Percentiles rank a stretch among this genome's conserved stretches.
phyloP scores from a whole-genome alignment of 1,284 basidiomycete species.

The Violaceomyces palustris region DNA sequence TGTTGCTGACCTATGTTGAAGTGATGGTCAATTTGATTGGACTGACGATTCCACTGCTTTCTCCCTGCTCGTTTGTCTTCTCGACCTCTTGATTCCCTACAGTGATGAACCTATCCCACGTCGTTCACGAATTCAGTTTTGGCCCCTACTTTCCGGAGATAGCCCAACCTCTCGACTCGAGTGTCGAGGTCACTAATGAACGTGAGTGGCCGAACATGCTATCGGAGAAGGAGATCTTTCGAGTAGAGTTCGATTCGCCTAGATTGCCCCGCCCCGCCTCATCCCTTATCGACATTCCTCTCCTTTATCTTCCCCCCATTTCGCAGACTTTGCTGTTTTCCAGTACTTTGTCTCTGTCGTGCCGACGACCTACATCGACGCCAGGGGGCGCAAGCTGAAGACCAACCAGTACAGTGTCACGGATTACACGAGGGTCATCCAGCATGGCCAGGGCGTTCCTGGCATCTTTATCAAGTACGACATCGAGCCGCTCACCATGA shows the following conservation, averaged over 20 bases:
- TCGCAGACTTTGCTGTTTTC: conserved; percentile 57
- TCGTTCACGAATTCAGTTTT: conserved; percentile 93
- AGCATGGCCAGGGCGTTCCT: conserved; percentile 74
- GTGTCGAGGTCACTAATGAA: conserved; percentile 70
- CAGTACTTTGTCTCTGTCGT: conserved; percentile 94
- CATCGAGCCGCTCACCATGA: conserved; percentile 80
- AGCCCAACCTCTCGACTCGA: conserved; percentile 76
- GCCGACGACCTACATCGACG: conserved; percentile 82
- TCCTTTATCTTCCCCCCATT: not conserved
- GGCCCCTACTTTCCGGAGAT: conserved; percentile 95
- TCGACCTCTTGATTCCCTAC: no score
- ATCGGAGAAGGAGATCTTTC: no score
- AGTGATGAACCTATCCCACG: conserved; percentile 96
- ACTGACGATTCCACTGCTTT: not conserved
- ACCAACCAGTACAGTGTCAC: conserved; percentile 96
- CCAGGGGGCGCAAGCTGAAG: conserved; percentile 60
- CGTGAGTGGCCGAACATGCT: no score
- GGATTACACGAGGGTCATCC: conserved; percentile 74
- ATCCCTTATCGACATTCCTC: no score
- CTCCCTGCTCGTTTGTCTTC: conserved; percentile 1
- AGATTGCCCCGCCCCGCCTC: no score
- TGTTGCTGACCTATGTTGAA: no score
- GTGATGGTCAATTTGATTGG: not conserved
- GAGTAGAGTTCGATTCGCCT: no score
- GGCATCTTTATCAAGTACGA: conserved; percentile 64